A percentile compares a stretch with the other conserved stretches of the same genome.
Evolutionary conservation across 2,329 filamentous ascomycete species (phyloP).

Genomic region (Sphaerulina musiva): DNA sequence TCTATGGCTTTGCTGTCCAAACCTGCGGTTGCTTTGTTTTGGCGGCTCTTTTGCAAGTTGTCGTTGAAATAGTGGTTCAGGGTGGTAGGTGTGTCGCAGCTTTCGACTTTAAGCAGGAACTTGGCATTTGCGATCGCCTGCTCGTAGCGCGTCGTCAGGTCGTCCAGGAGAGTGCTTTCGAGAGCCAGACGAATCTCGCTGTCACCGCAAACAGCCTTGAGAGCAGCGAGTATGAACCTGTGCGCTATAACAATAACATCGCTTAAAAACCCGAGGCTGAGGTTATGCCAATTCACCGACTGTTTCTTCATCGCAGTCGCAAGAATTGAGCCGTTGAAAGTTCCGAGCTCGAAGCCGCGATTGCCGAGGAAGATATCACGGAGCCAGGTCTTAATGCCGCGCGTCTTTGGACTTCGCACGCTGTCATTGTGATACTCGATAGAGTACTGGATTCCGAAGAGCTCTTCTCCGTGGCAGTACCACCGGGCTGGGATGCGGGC

Average conservation of each 20-base stretch:
- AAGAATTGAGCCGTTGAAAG: constrained; percentile 40
- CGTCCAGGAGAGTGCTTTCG: constrained; percentile 40
- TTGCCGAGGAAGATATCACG: constrained; percentile 3
- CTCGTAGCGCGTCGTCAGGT: constrained; percentile 43
- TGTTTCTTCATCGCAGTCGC: constrained; percentile 39
- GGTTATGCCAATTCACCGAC: constrained; percentile 33
- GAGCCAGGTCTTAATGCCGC: constrained; percentile 6
- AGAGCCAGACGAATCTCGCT: constrained; percentile 40
- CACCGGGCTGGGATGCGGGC: too few relatives aligned
- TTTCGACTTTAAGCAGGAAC: constrained; percentile 51
- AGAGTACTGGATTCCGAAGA: too few relatives aligned
- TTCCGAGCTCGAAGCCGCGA: constrained; percentile 39
- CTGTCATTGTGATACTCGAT: constrained; percentile 29
- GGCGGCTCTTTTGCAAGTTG: constrained; percentile 35
- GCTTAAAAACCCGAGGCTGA: constrained; percentile 47
- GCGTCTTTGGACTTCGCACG: background rate
- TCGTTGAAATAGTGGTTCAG: constrained; percentile 50
- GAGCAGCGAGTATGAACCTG: constrained; percentile 43
- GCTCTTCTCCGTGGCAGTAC: too few relatives aligned
- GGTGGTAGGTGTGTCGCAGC: constrained; percentile 43
- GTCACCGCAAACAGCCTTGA: constrained; percentile 44
- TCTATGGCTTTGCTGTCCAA: too few relatives aligned
- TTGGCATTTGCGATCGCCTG: constrained; percentile 44
- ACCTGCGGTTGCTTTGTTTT: too few relatives aligned
- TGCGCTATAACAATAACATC: constrained; percentile 50